These are phyloP conservation scores for Plasmodium coatneyi DNA, from an alignment of 169 alveolate species.

Conservation along the genomic window DNA sequence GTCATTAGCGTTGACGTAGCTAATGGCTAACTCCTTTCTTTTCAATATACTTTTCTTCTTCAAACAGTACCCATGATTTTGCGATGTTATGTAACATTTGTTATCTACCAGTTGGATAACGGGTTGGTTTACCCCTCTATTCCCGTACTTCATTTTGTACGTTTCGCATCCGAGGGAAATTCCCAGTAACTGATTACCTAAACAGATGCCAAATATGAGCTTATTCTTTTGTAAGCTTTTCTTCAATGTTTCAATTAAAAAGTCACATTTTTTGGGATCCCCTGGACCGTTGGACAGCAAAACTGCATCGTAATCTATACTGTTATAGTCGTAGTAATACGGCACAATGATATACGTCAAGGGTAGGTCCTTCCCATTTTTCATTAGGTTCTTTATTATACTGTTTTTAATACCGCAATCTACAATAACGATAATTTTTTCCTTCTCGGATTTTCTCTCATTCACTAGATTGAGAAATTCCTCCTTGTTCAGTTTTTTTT, in stretches of 20 bases:
- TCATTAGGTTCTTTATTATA: slow-evolving; percentile 82
- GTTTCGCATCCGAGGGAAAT: slow-evolving; percentile 90
- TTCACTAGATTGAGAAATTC: slow-evolving; percentile 42
- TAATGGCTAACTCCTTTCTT: slow-evolving; percentile 75
- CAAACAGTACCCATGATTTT: slow-evolving; percentile 90
- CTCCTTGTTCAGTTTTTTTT: slow-evolving; percentile 26
- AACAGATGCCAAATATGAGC: slow-evolving; percentile 90
- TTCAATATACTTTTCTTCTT: slow-evolving; percentile 65
- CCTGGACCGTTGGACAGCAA: slow-evolving; percentile 92
- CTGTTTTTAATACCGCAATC: slow-evolving; percentile 91
- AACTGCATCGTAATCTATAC: slow-evolving; percentile 88
- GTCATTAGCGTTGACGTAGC: slow-evolving; percentile 90
- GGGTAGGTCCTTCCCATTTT: slow-evolving; percentile 54
- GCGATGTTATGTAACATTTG: slow-evolving; percentile 90
- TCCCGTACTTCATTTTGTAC: slow-evolving; percentile 89
- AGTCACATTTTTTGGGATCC: slow-evolving; percentile 83
- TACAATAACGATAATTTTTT: slow-evolving; percentile 84
- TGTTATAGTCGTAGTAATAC: slow-evolving; percentile 81
- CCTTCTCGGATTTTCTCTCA: slow-evolving; percentile 23
- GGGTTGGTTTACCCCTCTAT: slow-evolving; percentile 92
- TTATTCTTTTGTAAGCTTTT: slow-evolving; percentile 77
- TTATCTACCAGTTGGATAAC: slow-evolving; percentile 88
- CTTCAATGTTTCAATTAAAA: slow-evolving; percentile 79
- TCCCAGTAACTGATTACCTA: slow-evolving; percentile 90
- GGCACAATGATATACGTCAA: slow-evolving; percentile 83